Base-by-base conservation (phyloP, 2,329 filamentous ascomycete genomes). In the Venturia carpophila region DNA sequence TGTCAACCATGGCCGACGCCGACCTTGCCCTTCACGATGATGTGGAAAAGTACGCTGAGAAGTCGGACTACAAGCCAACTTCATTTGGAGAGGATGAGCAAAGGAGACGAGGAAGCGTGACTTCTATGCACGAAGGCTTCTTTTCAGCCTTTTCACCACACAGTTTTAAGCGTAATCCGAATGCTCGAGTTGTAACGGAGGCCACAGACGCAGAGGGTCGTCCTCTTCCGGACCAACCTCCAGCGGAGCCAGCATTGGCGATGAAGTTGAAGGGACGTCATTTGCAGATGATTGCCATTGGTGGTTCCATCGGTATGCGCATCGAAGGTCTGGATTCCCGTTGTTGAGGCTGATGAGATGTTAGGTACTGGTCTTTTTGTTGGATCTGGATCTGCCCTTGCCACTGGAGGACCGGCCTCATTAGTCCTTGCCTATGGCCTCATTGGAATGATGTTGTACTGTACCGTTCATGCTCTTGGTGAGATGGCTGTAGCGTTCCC, bases 401-500 rank as follows among this genome's bases (percentile, higher is more conserved):
- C 84, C 60, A 79, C 80, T 19, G 91, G 91, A 69, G 91, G 91
- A 3, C 91, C 91, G 4, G 91, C 89, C 0, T 89, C 90, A 0
- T 73, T 95, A 27, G 75, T 95, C 30, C 82, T 95, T 60, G 88
- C 88, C n/a, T 95, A 91, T 71, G 76, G 79, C 66, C 83, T 96
- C 67, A 87, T 96, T 67, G 92, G 92, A 47, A 77, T 85, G 71
- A 96, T 97, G 91, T 77, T 97, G 68, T 97, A 91, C 77, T 94
- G 89, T 74, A 96, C 92, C 1, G 89, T 95, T 42, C 92, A 97
- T 72, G 91, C 92, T 0, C 81, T 97, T 34, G 93, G 93, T 68
- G 93, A 97, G 76, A 84, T 97, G 76, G 91, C 92, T 19, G 92
- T 96, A n/a, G 78, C 92, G 15, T 97, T 92, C 70, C 93, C 93